Percentiles rank a stretch among this genome's conserved stretches.
phyloP scores from a whole-genome alignment of 2,329 filamentous ascomycete species.

The Geoglossum cookeanum region DNA sequence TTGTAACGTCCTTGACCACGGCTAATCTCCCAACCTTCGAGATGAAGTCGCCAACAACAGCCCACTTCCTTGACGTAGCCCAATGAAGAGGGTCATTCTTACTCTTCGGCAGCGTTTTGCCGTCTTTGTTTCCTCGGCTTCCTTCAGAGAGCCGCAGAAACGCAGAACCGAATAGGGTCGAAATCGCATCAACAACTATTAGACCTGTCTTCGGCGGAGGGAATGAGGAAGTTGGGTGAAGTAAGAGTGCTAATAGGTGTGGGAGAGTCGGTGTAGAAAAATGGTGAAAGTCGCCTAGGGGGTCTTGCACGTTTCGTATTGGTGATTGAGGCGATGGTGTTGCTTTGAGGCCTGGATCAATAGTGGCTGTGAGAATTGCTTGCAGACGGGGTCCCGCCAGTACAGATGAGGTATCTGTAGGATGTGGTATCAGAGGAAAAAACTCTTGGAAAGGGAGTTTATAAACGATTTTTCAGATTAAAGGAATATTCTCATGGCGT shows the following conservation, averaged over 20 bases:
- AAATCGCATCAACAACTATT: slow-evolving; percentile 60
- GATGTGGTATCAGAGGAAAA: neutral
- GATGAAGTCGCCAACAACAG: slow-evolving; percentile 47
- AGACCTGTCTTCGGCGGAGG: slow-evolving; percentile 45
- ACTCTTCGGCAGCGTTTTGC: slow-evolving; percentile 16
- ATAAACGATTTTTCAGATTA: too few species aligned
- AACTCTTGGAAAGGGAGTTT: too few species aligned
- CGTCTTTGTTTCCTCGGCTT: slow-evolving; percentile 20
- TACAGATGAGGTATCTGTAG: slow-evolving; percentile 28
- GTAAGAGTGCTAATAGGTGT: slow-evolving; percentile 52
- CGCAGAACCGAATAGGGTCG: slow-evolving; percentile 55
- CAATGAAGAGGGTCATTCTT: slow-evolving; percentile 27
- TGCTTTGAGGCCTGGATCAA: neutral
- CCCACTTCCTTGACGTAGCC: slow-evolving; percentile 30
- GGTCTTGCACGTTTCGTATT: slow-evolving; percentile 11
- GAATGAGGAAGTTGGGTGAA: slow-evolving; percentile 43
- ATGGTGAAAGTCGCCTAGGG: slow-evolving; percentile 41
- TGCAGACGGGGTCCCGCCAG: slow-evolving; percentile 29
- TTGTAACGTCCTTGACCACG: slow-evolving; percentile 48
- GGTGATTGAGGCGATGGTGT: neutral
- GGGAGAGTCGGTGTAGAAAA: slow-evolving; percentile 38
- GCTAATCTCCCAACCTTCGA: slow-evolving; percentile 49
- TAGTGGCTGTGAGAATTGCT: slow-evolving; percentile 21
- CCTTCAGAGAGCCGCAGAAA: slow-evolving; percentile 40
- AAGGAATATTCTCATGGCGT: neutral